Conservation (phyloP, 805 yeast genomes). For the Schwanniomyces pseudopolymorphus region DNA sequence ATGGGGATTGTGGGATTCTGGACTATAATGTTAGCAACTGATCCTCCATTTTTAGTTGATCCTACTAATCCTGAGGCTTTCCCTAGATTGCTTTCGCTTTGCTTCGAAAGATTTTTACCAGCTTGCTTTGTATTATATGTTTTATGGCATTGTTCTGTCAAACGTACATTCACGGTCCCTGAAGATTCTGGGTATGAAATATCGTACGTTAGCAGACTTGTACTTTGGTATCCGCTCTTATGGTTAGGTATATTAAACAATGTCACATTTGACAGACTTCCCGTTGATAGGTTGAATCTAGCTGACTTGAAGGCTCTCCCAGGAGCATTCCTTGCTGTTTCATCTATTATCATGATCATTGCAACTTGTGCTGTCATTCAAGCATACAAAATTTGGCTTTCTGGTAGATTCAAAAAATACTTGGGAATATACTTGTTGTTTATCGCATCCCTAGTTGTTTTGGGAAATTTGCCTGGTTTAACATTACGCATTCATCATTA, state of each 20-base stretch:
- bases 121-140: slow-evolving; percentile 67
- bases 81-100: slow-evolving; percentile 65
- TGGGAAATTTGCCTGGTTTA: slow-evolving; percentile 60
- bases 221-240: slow-evolving; percentile 75
- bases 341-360: slow-evolving; percentile 48
- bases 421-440: slow-evolving; percentile 52
- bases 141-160: slow-evolving; percentile 59
- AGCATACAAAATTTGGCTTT: slow-evolving; percentile 76
- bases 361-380: slow-evolving; percentile 63
- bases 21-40: slow-evolving; percentile 74
- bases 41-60: slow-evolving; percentile 70
- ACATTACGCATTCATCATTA: slow-evolving; percentile 78
- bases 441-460: slow-evolving; percentile 40
- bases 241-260: slow-evolving; percentile 87
- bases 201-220: slow-evolving; percentile 43
- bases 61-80: slow-evolving; percentile 52
- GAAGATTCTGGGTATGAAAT: slow-evolving; percentile 9
- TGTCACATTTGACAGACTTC: slow-evolving; percentile 82
- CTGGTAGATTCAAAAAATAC: slow-evolving; percentile 65
- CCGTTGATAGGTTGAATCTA: slow-evolving; percentile 79
- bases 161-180: slow-evolving; percentile 42
- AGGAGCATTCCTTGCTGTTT: slow-evolving; percentile 69
- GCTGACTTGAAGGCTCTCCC: slow-evolving; percentile 72
- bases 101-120: slow-evolving; percentile 75
- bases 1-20: slow-evolving; percentile 69